Conservation (phyloP, 2,329 filamentous ascomycete genomes). For the Pseudogymnoascus sp. region DNA sequence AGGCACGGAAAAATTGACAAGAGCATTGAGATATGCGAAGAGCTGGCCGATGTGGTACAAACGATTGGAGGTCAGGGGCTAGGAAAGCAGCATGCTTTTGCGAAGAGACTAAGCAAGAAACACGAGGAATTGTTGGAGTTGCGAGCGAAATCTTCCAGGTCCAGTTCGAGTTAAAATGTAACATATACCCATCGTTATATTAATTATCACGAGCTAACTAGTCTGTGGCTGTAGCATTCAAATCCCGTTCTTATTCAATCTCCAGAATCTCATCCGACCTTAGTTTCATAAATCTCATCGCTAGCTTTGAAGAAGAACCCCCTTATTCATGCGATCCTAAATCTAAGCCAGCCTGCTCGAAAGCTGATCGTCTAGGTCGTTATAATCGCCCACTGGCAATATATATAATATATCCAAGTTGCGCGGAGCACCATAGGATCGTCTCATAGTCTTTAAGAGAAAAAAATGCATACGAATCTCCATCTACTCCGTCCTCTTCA, state of each 20-base stretch:
- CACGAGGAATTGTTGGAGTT: no score
- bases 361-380: not conserved
- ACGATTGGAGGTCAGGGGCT: no score
- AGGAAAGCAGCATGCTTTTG: no score
- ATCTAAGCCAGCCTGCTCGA: not conserved
- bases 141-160: no score
- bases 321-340: not conserved
- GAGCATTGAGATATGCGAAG: no score
- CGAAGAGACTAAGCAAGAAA: no score
- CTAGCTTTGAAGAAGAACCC: not conserved
- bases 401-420: not conserved
- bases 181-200: no score
- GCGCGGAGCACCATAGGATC: not conserved
- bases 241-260: not conserved
- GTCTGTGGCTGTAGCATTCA: not conserved
- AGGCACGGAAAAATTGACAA: no score
- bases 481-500: conserved; percentile 53
- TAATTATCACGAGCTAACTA: no score
- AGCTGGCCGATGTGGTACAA: no score
- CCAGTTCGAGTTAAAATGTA: no score
- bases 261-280: not conserved
- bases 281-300: not conserved
- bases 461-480: not conserved
- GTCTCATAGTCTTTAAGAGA: not conserved
- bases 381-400: not conserved